phyloP scores from a whole-genome alignment of 352 stramenopile genomes.

The Elongisporangium undulatum region DNA sequence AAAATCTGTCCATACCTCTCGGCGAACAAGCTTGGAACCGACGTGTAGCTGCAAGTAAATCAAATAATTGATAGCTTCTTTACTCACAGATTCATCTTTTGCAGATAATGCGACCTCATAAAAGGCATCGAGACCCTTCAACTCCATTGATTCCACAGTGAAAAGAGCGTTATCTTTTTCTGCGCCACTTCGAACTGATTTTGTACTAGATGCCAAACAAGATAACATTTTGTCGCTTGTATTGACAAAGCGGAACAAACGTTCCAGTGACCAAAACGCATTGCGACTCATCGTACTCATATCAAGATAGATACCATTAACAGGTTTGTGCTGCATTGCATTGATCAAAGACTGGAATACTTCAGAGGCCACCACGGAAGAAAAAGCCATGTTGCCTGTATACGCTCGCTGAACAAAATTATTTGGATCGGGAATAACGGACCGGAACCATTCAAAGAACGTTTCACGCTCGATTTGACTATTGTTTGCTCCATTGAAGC shows the following conservation, averaged over 20 bases:
- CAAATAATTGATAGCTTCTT: constrained; percentile 59
- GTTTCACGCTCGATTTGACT: constrained; percentile 33
- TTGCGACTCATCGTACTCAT: constrained; percentile 46
- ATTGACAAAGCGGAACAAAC: constrained; percentile 63
- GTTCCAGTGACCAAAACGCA: constrained; percentile 51
- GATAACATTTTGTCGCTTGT: constrained; percentile 38
- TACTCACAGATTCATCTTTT: constrained; percentile 32
- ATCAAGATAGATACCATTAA: constrained; percentile 33
- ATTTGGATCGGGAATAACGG: constrained; percentile 57
- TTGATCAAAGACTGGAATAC: constrained; percentile 45
- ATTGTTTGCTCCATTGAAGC: constrained; percentile 34
- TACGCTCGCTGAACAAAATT: constrained; percentile 73
- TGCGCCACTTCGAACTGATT: constrained; percentile 2
- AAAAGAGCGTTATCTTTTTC: constrained; percentile 26
- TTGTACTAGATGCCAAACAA: constrained; percentile 3
- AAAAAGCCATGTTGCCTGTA: constrained; percentile 54
- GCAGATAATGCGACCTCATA: constrained; percentile 46
- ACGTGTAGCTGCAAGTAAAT: constrained; percentile 71
- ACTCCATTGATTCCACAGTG: constrained; percentile 49
- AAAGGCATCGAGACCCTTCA: constrained; percentile 57
- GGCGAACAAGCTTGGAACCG: constrained; percentile 60
- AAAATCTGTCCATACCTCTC: constrained; percentile 68
- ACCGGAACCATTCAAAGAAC: constrained; percentile 76
- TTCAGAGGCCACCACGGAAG: constrained; percentile 37
- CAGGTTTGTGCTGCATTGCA: constrained; percentile 6